Conservation (phyloP, 2,329 filamentous ascomycete genomes). For the Penicillium sp. region DNA sequence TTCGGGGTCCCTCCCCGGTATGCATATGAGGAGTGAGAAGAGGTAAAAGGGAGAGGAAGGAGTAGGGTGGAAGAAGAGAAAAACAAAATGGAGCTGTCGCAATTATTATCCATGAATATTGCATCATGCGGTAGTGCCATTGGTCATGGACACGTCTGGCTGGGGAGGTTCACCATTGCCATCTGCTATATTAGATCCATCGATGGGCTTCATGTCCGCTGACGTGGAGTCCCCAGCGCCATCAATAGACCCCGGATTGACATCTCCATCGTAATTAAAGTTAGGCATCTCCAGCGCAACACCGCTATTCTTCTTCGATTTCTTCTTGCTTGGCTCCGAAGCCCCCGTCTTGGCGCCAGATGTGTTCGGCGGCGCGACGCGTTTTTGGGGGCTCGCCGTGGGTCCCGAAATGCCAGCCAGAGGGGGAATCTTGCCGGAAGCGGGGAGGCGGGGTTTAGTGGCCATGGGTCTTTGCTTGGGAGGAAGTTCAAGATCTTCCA, state of each 20-base stretch:
- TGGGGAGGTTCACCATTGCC: constrained; percentile 6
- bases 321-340: constrained; percentile 42
- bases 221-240: constrained; percentile 9
- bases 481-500: constrained; percentile 93
- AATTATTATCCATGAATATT: constrained; percentile 33
- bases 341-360: constrained; percentile 26
- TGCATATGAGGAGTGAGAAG: neutral
- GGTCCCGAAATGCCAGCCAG: constrained; percentile 29
- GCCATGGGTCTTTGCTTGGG: constrained; percentile 69
- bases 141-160: constrained; percentile 10
- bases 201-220: constrained; percentile 5
- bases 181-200: constrained; percentile 7
- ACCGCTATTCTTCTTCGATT: constrained; percentile 41
- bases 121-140: constrained; percentile 14
- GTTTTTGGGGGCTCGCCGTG: constrained; percentile 41
- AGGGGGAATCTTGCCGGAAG: constrained; percentile 44
- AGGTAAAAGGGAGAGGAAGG: neutral
- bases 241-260: constrained; percentile 22
- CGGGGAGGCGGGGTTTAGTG: constrained; percentile 42
- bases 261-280: constrained; percentile 23
- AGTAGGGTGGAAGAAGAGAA: neutral
- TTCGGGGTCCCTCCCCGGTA: neutral
- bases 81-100: neutral
- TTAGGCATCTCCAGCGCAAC: constrained; percentile 25
- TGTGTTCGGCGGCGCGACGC: constrained; percentile 30